Conservation (phyloP, 73 alveolate genomes). For the Symbiodinium pilosum region DNA sequence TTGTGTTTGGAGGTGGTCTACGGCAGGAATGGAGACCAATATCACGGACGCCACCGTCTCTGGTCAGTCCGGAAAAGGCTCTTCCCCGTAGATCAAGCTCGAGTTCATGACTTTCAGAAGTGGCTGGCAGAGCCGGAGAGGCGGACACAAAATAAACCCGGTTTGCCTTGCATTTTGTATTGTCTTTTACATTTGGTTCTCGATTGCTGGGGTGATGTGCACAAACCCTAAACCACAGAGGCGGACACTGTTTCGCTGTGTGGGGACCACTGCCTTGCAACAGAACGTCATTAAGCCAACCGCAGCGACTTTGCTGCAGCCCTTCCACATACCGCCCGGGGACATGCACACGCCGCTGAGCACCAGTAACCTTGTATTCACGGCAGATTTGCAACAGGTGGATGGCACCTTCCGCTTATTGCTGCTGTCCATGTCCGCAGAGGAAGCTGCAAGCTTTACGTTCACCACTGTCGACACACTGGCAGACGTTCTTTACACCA, state of each 20-base stretch:
- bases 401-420: neutral
- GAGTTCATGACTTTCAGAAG: neutral
- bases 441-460: neutral
- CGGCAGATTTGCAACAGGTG: neutral
- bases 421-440: neutral
- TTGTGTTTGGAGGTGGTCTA: too few species aligned
- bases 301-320: neutral
- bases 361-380: neutral
- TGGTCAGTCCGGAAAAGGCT: neutral
- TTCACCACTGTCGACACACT: neutral
- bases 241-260: neutral
- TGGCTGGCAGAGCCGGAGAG: neutral
- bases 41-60: too few species aligned
- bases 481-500: neutral
- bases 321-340: constrained; percentile 10
- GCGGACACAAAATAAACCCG: too few species aligned
- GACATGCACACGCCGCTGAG: neutral
- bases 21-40: too few species aligned
- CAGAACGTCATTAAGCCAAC: neutral
- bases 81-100: neutral
- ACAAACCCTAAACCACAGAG: too few species aligned
- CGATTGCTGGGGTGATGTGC: too few species aligned
- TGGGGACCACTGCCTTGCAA: neutral
- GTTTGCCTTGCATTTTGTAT: too few species aligned
- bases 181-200: too few species aligned